phyloP scores from a whole-genome alignment of 1,284 basidiomycete genomes.

The Cutaneotrichosporon sp. region DNA sequence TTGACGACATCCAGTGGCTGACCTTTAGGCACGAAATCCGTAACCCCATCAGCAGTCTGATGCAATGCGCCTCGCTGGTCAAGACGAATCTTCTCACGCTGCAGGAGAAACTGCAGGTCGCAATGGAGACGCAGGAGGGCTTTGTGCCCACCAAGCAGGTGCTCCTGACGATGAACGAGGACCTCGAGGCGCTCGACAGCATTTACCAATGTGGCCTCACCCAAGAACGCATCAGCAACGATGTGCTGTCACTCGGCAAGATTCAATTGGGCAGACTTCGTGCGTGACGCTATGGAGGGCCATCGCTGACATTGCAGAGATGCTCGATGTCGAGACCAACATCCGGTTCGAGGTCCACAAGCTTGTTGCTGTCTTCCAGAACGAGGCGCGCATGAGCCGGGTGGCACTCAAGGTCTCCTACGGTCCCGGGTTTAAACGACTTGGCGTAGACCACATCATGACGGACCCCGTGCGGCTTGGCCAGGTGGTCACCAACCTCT shows the following conservation, averaged over 20 bases:
- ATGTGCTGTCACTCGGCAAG: constrained; percentile 43
- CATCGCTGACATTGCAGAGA: constrained; percentile 6
- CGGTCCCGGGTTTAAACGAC: constrained; percentile 2
- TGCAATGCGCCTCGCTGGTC: constrained; percentile 42
- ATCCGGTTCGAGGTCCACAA: constrained; percentile 29
- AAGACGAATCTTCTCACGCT: constrained; percentile 37
- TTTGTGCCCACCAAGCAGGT: constrained; percentile 16
- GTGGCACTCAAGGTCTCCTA: constrained; percentile 15
- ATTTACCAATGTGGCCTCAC: constrained; percentile 33
- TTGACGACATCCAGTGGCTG: neutral
- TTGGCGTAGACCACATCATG: constrained; percentile 14
- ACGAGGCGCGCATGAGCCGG: constrained; percentile 41
- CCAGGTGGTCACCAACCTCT: constrained; percentile 30
- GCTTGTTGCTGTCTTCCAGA: constrained; percentile 35
- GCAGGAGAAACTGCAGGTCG: constrained; percentile 31
- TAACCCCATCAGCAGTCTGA: constrained; percentile 17
- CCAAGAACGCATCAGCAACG: constrained; percentile 46
- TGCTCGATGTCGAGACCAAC: constrained; percentile 29
- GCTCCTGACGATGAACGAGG: constrained; percentile 13
- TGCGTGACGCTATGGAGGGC: neutral
- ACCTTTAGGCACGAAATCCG: constrained; percentile 34
- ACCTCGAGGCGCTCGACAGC: constrained; percentile 20
- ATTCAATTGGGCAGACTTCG: constrained; percentile 35
- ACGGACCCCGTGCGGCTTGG: constrained; percentile 28
- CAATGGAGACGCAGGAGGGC: neutral